These are phyloP conservation scores for Pascua guehoae DNA, from an alignment of 1,284 basidiomycete species.

Conservation along the genomic window DNA sequence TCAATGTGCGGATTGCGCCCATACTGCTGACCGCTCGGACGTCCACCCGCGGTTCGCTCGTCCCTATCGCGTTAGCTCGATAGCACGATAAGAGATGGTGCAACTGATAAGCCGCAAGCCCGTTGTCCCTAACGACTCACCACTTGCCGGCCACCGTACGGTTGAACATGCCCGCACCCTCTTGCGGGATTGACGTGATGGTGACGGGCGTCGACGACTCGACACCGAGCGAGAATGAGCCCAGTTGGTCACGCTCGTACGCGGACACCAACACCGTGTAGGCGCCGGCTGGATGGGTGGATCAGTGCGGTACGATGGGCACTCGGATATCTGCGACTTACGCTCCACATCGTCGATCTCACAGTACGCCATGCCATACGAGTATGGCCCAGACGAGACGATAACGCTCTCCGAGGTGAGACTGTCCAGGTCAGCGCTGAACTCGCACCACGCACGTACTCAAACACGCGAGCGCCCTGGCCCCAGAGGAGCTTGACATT, in stretches of 20 bases:
- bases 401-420: slow-evolving; percentile 11
- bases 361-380: slow-evolving; percentile 67
- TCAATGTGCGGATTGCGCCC: slow-evolving; percentile 65
- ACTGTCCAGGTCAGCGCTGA: slow-evolving; percentile 41
- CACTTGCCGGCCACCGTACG: slow-evolving; percentile 65
- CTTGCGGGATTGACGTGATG: slow-evolving; percentile 55
- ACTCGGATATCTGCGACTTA: slow-evolving; percentile 45
- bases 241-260: slow-evolving; percentile 68
- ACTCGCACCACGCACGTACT: slow-evolving; percentile 56
- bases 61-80: slow-evolving; percentile 52
- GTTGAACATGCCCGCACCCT: slow-evolving; percentile 86
- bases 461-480: slow-evolving; percentile 64
- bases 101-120: background rate
- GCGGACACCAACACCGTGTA: slow-evolving; percentile 80
- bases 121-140: slow-evolving; percentile 50
- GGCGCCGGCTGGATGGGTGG: slow-evolving; percentile 58
- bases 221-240: slow-evolving; percentile 62
- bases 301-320: background rate
- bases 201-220: slow-evolving; percentile 57
- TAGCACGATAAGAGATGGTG: background rate
- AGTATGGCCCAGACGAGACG: slow-evolving; percentile 67
- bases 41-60: slow-evolving; percentile 58
- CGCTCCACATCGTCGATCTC: slow-evolving; percentile 56
- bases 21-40: slow-evolving; percentile 63
- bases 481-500: slow-evolving; percentile 75